Evolutionary conservation across 805 yeast species (phyloP), one percentile per base, ranked within the genome.

Genomic region (Maudiozyma barnettii): DNA sequence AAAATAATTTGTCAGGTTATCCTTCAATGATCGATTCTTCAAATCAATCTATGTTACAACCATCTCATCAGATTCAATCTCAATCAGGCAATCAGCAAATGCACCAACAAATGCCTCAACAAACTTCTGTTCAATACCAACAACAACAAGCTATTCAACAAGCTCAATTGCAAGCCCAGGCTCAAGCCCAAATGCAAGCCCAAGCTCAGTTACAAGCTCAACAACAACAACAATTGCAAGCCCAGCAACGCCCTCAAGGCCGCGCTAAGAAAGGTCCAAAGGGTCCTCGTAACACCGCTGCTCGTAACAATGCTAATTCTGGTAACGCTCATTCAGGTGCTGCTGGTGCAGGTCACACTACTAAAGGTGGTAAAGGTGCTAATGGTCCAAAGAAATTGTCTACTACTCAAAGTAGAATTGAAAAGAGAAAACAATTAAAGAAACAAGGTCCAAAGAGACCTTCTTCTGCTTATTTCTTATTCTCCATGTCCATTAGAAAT

Each of bases 391-490:
- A 64, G 47, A 63, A 58, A 45, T 50, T 63, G 51, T 63, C 68
- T 8, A 58, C 64, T 2, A 61, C 68, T 10, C 69, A 65, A 47
- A 60, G 65, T 44, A 59, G 67, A 49, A 64, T 65, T 39, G 67
- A 64, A 41, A 64, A 61, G 48, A 57, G 68, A 49, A 64, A 64
- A 48, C 60, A 58, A 37, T 50, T 64, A 44, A 58, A 64, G 51
- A 65, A 64, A 47, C 63, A 59, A 50, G 69, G 68, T 20, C 69
- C 69, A 39, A 65, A 64, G 42, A 57, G 70, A 56, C 66, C 70
- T 33, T 63, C 67, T 20, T 65, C 68, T n/a, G 69, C 70, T 10
- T 65, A 65, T 46, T 66, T 66, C 52, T 49, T 66, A 42, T 65
- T 60, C 46, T 63, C 66, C 8, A 64, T 64, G 62, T 59, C 63